phyloP scores from a whole-genome alignment of 139 green algal species.

The Micractinium conductrix region DNA sequence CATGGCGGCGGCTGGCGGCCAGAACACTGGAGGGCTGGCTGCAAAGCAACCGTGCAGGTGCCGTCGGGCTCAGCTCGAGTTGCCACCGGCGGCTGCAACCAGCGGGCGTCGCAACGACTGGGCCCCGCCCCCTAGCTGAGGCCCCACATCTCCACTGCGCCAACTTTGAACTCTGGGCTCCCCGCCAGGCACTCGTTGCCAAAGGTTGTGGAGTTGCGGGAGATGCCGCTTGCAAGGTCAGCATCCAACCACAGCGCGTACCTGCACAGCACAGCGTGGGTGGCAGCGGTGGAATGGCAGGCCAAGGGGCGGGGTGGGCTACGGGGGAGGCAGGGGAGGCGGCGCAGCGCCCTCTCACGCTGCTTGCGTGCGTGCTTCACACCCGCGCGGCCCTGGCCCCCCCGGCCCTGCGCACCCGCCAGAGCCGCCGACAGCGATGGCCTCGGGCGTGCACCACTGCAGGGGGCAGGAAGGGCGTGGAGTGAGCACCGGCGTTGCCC shows the following conservation, averaged over 20 bases:
- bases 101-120: too few relatives aligned
- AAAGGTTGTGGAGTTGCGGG: conserved; percentile 45
- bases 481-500: too few relatives aligned
- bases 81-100: too few relatives aligned
- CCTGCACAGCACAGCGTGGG: not conserved
- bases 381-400: not conserved
- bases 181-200: conserved; percentile 44
- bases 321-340: not conserved
- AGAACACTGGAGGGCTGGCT: too few relatives aligned
- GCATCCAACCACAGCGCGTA: conserved; percentile 53
- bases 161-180: conserved; percentile 42
- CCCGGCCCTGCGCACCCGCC: conserved; percentile 23
- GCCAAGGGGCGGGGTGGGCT: too few relatives aligned
- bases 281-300: not conserved
- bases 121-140: conserved; percentile 6
- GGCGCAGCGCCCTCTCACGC: too few relatives aligned
- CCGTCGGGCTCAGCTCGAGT: not conserved
- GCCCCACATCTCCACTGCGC: conserved; percentile 47
- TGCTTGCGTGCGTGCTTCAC: not conserved
- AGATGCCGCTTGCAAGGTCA: conserved; percentile 33
- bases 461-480: too few relatives aligned
- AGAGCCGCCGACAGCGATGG: conserved; percentile 46
- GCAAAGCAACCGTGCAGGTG: too few relatives aligned
- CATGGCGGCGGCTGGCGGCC: too few relatives aligned
- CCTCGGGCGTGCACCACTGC: conserved; percentile 40